Conservation (phyloP, 139 green algal genomes). For the Ettlia oleoabundans region DNA sequence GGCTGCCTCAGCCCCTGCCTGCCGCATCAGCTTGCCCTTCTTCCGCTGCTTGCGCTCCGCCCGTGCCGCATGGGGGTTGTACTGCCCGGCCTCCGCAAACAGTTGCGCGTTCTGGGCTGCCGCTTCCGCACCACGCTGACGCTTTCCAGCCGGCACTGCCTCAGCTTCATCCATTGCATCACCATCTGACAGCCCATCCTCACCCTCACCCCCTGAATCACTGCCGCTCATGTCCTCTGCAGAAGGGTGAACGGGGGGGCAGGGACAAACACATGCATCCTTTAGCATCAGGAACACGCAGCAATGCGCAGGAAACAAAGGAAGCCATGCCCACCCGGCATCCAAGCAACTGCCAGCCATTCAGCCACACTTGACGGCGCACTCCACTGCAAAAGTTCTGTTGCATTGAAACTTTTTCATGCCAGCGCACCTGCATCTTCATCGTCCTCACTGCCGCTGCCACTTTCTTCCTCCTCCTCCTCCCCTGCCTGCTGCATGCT, state of each 20-base stretch:
- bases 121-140: not conserved
- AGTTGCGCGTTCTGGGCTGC: conserved; percentile 66
- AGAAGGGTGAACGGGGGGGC: too few relatives aligned
- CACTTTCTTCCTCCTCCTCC: not conserved
- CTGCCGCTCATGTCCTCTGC: conserved; percentile 30
- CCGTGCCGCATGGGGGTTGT: conserved; percentile 77
- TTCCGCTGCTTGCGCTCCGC: conserved; percentile 63
- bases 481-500: conserved; percentile 47
- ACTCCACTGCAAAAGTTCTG: not conserved
- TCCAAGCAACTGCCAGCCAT: not conserved
- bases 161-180: conserved; percentile 55
- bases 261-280: too few relatives aligned
- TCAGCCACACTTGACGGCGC: not conserved
- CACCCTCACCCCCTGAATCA: conserved; percentile 41
- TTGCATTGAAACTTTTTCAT: too few relatives aligned
- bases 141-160: conserved; percentile 21
- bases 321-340: too few relatives aligned
- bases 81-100: conserved; percentile 81
- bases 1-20: conserved; percentile 5
- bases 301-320: too few relatives aligned
- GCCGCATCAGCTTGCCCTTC: conserved; percentile 27
- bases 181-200: conserved; percentile 16
- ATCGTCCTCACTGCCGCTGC: conserved; percentile 19
- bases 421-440: not conserved
- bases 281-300: too few relatives aligned